These are phyloP conservation scores for Mycena filopes DNA, from an alignment of 768 basidiomycete genomes.

Conservation along the genomic window DNA sequence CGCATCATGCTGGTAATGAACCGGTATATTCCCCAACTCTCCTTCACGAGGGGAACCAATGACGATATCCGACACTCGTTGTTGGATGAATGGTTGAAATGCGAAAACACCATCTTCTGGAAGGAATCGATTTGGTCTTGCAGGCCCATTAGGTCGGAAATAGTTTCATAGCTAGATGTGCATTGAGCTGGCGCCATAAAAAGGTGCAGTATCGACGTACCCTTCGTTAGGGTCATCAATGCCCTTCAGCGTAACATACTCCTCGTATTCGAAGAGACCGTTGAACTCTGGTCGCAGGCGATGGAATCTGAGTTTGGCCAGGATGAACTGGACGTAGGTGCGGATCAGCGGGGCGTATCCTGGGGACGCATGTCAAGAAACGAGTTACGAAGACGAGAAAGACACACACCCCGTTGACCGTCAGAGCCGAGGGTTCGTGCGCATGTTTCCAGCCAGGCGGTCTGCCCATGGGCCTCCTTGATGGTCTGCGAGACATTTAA, in stretches of 20 bases:
- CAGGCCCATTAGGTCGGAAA: conserved; percentile 95
- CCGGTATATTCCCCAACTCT: conserved; percentile 98
- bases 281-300: conserved; percentile 97
- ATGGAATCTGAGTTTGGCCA: conserved; percentile 96
- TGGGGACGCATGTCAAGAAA: conserved; percentile 43
- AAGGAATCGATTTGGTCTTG: conserved; percentile 99
- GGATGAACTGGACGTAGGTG: conserved; percentile 95
- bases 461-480: conserved; percentile 97
- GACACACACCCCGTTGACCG: conserved; percentile 73
- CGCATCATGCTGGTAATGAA: conserved; percentile 99
- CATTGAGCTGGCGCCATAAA: conserved; percentile 29
- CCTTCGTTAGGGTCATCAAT: conserved; percentile 99
- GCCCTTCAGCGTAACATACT: conserved; percentile 96
- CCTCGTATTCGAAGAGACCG: conserved; percentile 98
- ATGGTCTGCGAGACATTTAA: conserved; percentile 71
- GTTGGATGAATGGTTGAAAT: conserved; percentile 90
- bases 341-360: conserved; percentile 94
- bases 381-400: neutral
- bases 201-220: conserved; percentile 56
- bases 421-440: conserved; percentile 86
- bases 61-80: conserved; percentile 98
- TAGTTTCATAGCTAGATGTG: conserved; percentile 88
- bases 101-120: conserved; percentile 96
- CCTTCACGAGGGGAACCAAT: conserved; percentile 96
- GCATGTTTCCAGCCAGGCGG: conserved; percentile 98